Evolutionary conservation across 1,284 basidiomycete species (phyloP), one percentile per base, ranked within the genome.

Genomic region (Inonotus hispidus): DNA sequence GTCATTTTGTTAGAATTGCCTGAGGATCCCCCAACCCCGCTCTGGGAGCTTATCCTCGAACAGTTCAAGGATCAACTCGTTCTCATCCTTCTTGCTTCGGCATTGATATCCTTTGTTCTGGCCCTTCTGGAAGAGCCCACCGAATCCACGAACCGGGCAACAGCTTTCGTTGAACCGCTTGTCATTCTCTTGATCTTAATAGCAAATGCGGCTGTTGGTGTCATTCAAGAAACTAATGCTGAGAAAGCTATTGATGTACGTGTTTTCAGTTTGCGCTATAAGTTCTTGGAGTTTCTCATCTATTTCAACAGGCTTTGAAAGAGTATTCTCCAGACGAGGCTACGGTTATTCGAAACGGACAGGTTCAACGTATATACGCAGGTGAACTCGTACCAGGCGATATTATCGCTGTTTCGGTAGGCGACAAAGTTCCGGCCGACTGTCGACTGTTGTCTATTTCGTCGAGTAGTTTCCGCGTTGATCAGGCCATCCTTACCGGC

Each of bases 31-130:
- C 78, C 92, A 0, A 97, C 94, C 2, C 93, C 96, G 3, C 73
- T 99, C 47, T 95, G 93, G 91, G 84, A 92, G 69, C 85, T 98
- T 64, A 92, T 99, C 64, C 81, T 99, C 21, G 95, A 96, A 68
- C 96, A 99, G 77, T 99, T 99, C 82, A 90, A 97, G 78, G 95
- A 98, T 76, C 93, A 95, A 75, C 85, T 98, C 25, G 95, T 96
- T 23, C 85, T 98, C 64, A 97, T 98, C 70, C 83, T 98, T 27
- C 87, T 98, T 47, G 93, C 83, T 2, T 96, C 93, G 5, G 95
- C 95, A 14, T 85, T 92, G 54, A 82, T 97, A 64, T 97, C 94
- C 1, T 95, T 97, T 71, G 78, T 94, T 11, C 80, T 98, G 35
- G 95, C 95, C 8, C 75, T 95, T 41, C 79, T 97, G 62, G 95